Evolutionary conservation across 306 rosid genomes (phyloP).

Genomic region (Datisca glomerata): DNA sequence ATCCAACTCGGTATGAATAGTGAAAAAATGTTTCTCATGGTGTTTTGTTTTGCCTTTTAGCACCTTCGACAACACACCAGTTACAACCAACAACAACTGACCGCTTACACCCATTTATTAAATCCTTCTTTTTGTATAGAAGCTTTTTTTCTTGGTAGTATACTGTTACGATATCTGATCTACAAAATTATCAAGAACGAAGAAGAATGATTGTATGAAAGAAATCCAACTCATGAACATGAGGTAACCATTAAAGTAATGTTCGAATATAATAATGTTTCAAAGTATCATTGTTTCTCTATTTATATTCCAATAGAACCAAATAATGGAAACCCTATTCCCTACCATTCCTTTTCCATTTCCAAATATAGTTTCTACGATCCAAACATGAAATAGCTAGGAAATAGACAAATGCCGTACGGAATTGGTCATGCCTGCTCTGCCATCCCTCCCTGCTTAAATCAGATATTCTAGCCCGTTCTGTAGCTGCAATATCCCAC

Average conservation of each 20-base stretch:
- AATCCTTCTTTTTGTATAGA: conserved; percentile 73
- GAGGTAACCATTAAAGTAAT: no score
- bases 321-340: no score
- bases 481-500: conserved; percentile 34
- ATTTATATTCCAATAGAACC: no score
- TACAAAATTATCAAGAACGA: conserved; percentile 9
- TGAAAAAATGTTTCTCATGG: not conserved
- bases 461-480: conserved; percentile 27
- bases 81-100: conserved; percentile 44
- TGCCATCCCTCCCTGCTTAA: conserved; percentile 60
- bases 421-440: conserved; percentile 46
- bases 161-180: conserved; percentile 67
- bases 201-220: not conserved
- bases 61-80: conserved; percentile 68
- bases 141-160: conserved; percentile 56
- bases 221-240: not conserved
- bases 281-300: no score
- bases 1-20: no score
- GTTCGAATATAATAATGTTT: no score
- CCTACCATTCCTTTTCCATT: no score
- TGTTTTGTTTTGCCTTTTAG: conserved; percentile 38
- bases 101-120: conserved; percentile 52
- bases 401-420: conserved; percentile 28
- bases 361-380: no score
- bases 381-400: no score